Evolutionary conservation across 192 early-diverging fungal species (phyloP).

Genomic region (Piromyces sp.): DNA sequence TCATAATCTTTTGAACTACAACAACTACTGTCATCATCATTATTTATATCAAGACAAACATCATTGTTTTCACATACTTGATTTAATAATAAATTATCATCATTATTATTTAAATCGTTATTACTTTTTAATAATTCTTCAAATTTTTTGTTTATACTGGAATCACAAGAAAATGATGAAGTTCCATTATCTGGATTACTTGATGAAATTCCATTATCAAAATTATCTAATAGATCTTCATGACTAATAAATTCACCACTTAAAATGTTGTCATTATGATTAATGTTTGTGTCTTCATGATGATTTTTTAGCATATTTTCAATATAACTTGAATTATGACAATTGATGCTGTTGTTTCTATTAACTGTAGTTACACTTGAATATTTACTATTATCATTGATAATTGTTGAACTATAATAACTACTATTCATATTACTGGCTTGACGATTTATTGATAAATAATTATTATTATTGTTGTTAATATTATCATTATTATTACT

Average conservation of each 20-base stretch:
- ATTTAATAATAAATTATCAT: background rate
- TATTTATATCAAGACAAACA: background rate
- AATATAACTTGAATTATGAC: background rate
- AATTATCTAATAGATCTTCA: background rate
- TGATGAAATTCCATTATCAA: background rate
- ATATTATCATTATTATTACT: no score
- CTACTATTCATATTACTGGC: background rate
- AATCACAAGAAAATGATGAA: background rate
- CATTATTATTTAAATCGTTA: background rate
- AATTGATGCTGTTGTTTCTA: background rate
- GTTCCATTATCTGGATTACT: background rate
- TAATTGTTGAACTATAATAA: background rate
- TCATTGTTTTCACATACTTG: background rate
- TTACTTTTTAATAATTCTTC: background rate
- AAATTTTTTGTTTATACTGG: background rate
- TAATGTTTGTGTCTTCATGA: background rate
- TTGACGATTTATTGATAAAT: background rate
- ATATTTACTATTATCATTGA: background rate
- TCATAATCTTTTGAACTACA: no score
- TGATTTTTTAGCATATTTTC: background rate
- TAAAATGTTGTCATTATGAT: background rate
- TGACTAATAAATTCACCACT: background rate
- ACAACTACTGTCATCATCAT: background rate
- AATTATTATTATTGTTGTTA: no score
- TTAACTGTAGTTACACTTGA: background rate